phyloP scores from a whole-genome alignment of 225 moss, liverwort and hornwort genomes.

The Sphagnum tenellum region DNA sequence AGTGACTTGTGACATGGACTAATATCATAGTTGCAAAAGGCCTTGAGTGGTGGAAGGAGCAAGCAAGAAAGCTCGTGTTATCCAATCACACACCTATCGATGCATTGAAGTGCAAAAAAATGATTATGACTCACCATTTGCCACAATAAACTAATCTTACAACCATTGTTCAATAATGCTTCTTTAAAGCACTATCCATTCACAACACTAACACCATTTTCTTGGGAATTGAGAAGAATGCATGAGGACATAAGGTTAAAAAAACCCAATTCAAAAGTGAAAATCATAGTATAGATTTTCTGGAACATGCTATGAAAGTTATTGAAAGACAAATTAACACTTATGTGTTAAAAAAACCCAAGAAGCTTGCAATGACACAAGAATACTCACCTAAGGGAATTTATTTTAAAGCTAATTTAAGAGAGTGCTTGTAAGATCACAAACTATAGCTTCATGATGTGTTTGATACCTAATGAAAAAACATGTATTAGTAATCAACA shows the following conservation, averaged over 20 bases:
- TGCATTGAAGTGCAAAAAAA: conserved; percentile 40
- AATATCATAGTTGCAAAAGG: conserved; percentile 56
- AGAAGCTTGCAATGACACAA: neutral
- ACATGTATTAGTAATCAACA: conserved; percentile 54
- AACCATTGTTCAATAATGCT: conserved; percentile 38
- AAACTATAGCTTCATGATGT: conserved; percentile 59
- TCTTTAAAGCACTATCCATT: conserved; percentile 59
- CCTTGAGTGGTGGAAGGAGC: conserved; percentile 89
- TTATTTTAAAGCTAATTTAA: conserved; percentile 47
- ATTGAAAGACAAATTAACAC: too few species aligned
- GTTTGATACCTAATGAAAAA: conserved; percentile 56
- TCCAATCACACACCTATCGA: conserved; percentile 79
- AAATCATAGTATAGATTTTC: too few species aligned
- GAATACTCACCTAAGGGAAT: conserved; percentile 27
- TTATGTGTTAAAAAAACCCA: too few species aligned
- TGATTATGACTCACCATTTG: conserved; percentile 31
- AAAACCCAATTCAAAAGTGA: too few species aligned
- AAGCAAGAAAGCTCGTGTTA: conserved; percentile 51
- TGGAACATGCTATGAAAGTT: too few species aligned
- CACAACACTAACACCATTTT: conserved; percentile 49
- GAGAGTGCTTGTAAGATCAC: conserved; percentile 63
- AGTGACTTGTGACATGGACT: neutral
- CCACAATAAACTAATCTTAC: conserved; percentile 36
- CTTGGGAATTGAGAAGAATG: too few species aligned
- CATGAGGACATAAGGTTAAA: too few species aligned